phyloP scores from a whole-genome alignment of 345 rosid genomes.

The Iberis pinnata region DNA sequence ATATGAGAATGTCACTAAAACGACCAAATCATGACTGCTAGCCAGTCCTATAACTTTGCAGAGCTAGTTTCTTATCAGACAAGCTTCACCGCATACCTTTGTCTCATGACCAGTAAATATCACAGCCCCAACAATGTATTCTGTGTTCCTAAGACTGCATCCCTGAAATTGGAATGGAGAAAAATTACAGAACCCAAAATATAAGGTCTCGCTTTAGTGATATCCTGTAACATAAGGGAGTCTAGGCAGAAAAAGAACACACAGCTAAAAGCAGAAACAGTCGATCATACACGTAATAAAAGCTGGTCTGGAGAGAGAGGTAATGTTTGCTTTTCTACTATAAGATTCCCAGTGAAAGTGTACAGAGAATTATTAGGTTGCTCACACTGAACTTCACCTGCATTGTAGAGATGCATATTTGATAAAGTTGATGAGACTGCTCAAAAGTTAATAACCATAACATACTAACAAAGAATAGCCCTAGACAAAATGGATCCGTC shows the following conservation, averaged over 20 bases:
- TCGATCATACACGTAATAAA: constrained; percentile 62
- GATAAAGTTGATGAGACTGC: constrained; percentile 4
- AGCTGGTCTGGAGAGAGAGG: constrained; percentile 91
- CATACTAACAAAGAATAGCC: background rate
- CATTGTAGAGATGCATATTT: constrained; percentile 25
- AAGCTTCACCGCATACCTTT: constrained; percentile 73
- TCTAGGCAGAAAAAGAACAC: constrained; percentile 13
- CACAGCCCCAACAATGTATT: constrained; percentile 68
- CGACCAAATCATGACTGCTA: no score
- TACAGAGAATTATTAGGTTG: constrained; percentile 94
- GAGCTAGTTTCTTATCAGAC: constrained; percentile 90
- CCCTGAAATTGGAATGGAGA: constrained; percentile 42
- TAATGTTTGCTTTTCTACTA: constrained; percentile 70
- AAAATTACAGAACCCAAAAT: no score
- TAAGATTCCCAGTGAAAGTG: constrained; percentile 93
- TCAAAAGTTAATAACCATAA: background rate
- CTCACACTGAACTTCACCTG: constrained; percentile 98
- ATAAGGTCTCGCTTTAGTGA: no score
- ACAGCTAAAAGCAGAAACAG: constrained; percentile 15
- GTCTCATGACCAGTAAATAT: constrained; percentile 92
- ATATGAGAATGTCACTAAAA: no score
- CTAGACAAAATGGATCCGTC: background rate
- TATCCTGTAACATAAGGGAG: no score
- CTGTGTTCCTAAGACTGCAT: constrained; percentile 88
- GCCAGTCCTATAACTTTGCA: no score